These are phyloP conservation scores for Cryptococcus jaspeensis DNA, from an alignment of 1,284 basidiomycete species.

Conservation along the genomic window DNA sequence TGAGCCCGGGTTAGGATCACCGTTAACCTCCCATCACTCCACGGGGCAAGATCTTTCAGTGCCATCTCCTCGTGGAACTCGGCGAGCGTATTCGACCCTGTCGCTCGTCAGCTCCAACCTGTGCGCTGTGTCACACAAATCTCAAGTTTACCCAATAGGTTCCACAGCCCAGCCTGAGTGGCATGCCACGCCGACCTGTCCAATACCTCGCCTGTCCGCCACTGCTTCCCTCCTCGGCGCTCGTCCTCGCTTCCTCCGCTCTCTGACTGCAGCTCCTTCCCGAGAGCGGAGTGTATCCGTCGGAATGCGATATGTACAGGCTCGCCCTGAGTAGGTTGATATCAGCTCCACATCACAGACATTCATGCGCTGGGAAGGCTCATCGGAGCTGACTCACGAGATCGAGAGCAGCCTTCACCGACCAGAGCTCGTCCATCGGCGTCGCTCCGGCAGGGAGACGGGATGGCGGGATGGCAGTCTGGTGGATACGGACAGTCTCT, in stretches of 20 bases:
- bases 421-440: constrained; percentile 47
- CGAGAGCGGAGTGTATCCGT: constrained; percentile 37
- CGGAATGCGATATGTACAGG: constrained; percentile 41
- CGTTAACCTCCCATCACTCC: constrained; percentile 23
- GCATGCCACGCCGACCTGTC: constrained; percentile 39
- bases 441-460: constrained; percentile 24
- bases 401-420: constrained; percentile 42
- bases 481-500: constrained; percentile 21
- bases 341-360: constrained; percentile 1
- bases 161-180: constrained; percentile 40
- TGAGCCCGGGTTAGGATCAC: constrained; percentile 28
- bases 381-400: constrained; percentile 22
- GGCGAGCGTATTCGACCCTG: constrained; percentile 35
- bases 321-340: constrained; percentile 35
- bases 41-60: constrained; percentile 7
- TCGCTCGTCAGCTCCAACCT: neutral
- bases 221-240: constrained; percentile 7
- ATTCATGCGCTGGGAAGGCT: too few relatives aligned
- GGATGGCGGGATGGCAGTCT: constrained; percentile 18
- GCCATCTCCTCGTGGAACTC: constrained; percentile 41
- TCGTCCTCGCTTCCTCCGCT: constrained; percentile 11
- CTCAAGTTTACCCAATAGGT: constrained; percentile 27
- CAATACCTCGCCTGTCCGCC: constrained; percentile 20
- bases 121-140: neutral
- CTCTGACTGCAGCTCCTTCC: constrained; percentile 6